Percentiles rank a stretch among this genome's conserved stretches.
phyloP scores from a whole-genome alignment of 805 yeast genomes.

The Ogataea paradorogensis region DNA sequence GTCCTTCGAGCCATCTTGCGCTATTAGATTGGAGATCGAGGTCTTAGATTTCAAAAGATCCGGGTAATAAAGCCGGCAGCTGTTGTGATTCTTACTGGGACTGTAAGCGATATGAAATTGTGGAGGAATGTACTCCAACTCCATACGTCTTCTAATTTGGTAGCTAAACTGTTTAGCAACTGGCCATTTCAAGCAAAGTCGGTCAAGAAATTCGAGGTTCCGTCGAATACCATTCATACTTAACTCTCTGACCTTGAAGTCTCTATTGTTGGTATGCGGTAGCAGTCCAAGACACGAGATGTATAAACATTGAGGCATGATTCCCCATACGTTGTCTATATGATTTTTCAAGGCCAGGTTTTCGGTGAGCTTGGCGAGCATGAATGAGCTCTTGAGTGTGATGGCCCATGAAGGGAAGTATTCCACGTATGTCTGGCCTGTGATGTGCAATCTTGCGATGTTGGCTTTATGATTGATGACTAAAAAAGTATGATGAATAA shows the following conservation, averaged over 20 bases:
- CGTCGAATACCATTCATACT: neutral
- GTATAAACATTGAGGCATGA: constrained; percentile 6
- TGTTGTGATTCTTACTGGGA: constrained; percentile 1
- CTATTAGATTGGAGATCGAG: constrained; percentile 13
- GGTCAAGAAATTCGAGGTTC: constrained; percentile 4
- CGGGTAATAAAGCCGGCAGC: constrained; percentile 1
- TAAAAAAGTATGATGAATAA: constrained; percentile 64
- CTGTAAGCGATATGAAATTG: neutral
- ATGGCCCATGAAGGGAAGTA: constrained; percentile 17
- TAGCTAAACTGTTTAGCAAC: constrained; percentile 9
- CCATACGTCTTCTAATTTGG: constrained; percentile 6
- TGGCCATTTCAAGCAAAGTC: constrained; percentile 14
- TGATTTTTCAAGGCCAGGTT: constrained; percentile 3
- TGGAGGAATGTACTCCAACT: constrained; percentile 1
- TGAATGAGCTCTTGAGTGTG: constrained; percentile 8
- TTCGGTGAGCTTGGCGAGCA: constrained; percentile 6
- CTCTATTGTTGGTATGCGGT: constrained; percentile 9
- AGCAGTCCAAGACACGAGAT: constrained; percentile 11
- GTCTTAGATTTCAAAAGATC: constrained; percentile 6
- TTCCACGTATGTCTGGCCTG: neutral
- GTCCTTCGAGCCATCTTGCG: constrained; percentile 3
- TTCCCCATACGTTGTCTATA: constrained; percentile 3
- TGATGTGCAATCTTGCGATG: constrained; percentile 36
- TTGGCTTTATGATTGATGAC: constrained; percentile 67
- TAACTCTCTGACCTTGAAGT: constrained; percentile 2